Evolutionary conservation across 495 filamentous ascomycete species (phyloP), one percentile per base, ranked within the genome.

Genomic region (Cercophora samala): DNA sequence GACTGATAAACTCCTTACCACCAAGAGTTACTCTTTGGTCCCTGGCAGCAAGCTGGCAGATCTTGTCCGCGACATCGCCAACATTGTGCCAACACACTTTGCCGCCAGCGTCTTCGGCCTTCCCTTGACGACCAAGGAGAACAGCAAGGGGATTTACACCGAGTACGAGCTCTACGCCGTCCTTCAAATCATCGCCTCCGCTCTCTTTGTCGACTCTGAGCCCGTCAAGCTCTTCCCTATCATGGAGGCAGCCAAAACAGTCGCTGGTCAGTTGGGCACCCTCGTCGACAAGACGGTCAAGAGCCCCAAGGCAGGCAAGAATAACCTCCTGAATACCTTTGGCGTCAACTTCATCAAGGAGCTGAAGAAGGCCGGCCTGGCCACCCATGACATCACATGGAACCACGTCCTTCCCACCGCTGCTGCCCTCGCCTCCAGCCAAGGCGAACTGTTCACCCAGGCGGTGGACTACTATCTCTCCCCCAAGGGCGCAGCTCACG

Each of bases 111-210:
- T 93, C 26, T 93, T 93, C 74, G 86, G 86, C 23, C 81, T 96
- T 1, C 89, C 92, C 0, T 78, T 96, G 66, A 90, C 91, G 78
- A 89, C 86, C 46, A 84, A 87, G 66, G 84, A 88, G 26, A 86
- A 88, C 71, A 82, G 87, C 13, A 84, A 84, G 66, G 90, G 90
- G 5, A 78, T 92, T 42, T 93, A 92, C 78, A 90, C 87, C 8
- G 89, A 91, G 70, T 86, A 93, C 51, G 91, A 95, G 77, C 78
- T 95, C 66, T 93, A 92, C 76, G 87, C 85, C 76, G 85, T 88
- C n/a, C 78, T 96, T 6, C 82, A 90, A 0, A 81, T 88, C 26
- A 83, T 93, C 64, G 93, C 87, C 72, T 78, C 75, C 18, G 73
- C 72, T 26, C 76, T 87, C 58, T 87, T 84, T 72, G 78, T 74